These are phyloP conservation scores for Rubia tinctorum DNA, from an alignment of 305 asterid genomes.

Conservation along the genomic window DNA sequence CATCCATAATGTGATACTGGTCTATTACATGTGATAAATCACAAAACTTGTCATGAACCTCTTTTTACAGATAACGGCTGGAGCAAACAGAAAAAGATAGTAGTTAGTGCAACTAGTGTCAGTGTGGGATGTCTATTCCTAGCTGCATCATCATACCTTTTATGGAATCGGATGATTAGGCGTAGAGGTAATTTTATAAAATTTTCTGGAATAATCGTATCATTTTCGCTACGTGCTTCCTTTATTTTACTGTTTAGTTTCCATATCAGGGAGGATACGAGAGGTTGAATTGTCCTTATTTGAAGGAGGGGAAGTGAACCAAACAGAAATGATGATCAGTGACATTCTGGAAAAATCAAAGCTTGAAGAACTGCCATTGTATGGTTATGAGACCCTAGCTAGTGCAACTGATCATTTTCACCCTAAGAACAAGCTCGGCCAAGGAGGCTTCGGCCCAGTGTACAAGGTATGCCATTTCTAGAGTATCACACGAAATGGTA, in stretches of 20 bases:
- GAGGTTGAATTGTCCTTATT: conserved; percentile 2
- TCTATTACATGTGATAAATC: neutral
- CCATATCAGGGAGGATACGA: conserved; percentile 5
- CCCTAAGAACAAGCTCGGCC: conserved; percentile 18
- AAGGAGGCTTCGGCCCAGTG: conserved; percentile 18
- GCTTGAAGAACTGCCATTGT: conserved; percentile 1
- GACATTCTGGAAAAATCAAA: neutral
- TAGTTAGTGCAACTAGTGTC: conserved; percentile 12
- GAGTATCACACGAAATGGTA: neutral
- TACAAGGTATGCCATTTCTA: conserved; percentile 7
- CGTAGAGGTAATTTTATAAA: neutral
- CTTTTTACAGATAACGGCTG: conserved; percentile 4
- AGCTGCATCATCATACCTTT: neutral
- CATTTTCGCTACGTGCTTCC: neutral
- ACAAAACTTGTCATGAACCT: neutral
- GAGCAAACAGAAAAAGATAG: conserved; percentile 7
- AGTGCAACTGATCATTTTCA: conserved; percentile 6
- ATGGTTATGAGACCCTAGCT: conserved; percentile 1
- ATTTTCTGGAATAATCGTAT: neutral
- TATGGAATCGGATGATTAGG: neutral
- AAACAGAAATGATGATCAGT: neutral
- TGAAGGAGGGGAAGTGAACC: neutral
- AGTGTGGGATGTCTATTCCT: neutral
- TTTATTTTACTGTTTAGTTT: neutral
- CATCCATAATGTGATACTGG: no score